Evolutionary conservation across 1,284 basidiomycete species (phyloP).

Genomic region (Polyporus tsugae): DNA sequence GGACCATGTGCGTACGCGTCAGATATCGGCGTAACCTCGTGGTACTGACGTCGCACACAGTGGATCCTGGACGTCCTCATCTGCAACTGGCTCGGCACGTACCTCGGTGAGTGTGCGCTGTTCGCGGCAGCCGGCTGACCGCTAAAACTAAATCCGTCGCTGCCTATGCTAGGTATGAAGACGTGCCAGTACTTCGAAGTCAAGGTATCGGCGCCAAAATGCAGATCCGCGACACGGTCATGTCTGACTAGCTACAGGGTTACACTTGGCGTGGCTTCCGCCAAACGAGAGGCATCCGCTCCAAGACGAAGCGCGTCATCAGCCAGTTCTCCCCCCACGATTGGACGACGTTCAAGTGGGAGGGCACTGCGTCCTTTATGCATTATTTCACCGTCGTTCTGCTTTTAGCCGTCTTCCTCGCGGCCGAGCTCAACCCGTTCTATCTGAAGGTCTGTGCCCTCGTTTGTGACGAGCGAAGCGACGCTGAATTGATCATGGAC

Average conservation of each 20-base stretch:
- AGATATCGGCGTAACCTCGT: slow-evolving; percentile 22
- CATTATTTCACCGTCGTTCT: slow-evolving; percentile 80
- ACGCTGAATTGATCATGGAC: slow-evolving; percentile 8
- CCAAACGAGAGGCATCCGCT: slow-evolving; percentile 76
- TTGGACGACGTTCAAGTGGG: slow-evolving; percentile 89
- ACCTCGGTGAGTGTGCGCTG: slow-evolving; percentile 62
- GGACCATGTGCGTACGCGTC: slow-evolving; percentile 74
- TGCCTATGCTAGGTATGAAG: slow-evolving; percentile 71
- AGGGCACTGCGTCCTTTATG: slow-evolving; percentile 77
- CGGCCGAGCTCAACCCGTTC: slow-evolving; percentile 85
- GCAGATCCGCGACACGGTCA: neutral
- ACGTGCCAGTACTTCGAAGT: slow-evolving; percentile 87
- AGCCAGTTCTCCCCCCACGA: slow-evolving; percentile 87
- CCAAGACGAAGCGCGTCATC: slow-evolving; percentile 79
- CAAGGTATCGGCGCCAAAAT: slow-evolving; percentile 57
- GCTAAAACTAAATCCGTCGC: slow-evolving; percentile 27
- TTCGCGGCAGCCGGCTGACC: slow-evolving; percentile 25
- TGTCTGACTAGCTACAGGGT: slow-evolving; percentile 54
- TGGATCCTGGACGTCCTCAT: slow-evolving; percentile 87
- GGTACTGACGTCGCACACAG: slow-evolving; percentile 46
- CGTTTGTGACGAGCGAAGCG: slow-evolving; percentile 19
- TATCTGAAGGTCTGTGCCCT: slow-evolving; percentile 72
- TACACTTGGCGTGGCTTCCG: slow-evolving; percentile 87
- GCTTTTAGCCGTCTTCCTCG: slow-evolving; percentile 80
- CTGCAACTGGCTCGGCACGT: slow-evolving; percentile 88